phyloP scores from a whole-genome alignment of 495 filamentous ascomycete genomes.

The Xylaria palmicola region DNA sequence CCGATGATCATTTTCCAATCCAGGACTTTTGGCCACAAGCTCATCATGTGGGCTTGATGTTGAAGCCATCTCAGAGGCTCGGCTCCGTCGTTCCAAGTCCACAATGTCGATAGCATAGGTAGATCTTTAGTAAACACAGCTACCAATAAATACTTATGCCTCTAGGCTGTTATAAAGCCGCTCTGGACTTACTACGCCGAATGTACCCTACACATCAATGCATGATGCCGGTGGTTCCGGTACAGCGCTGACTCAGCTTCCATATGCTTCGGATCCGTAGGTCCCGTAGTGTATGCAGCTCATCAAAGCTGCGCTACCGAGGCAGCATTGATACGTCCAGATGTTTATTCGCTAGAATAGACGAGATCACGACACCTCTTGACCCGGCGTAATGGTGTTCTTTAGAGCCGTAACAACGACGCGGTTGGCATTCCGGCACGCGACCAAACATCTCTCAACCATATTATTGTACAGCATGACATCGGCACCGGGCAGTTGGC shows the following conservation, averaged over 20 bases:
- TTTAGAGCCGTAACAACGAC: conserved; percentile 40
- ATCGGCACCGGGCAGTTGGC: conserved; percentile 48
- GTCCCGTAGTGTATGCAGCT: not conserved
- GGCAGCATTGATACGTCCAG: not conserved
- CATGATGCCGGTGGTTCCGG: not conserved
- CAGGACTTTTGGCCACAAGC: too few relatives aligned
- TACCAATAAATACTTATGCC: not conserved
- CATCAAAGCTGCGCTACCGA: not conserved
- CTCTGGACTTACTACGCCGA: not conserved
- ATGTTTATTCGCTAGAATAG: not conserved
- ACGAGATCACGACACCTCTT: conserved; percentile 22
- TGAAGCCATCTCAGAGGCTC: too few relatives aligned
- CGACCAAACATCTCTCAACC: conserved; percentile 43
- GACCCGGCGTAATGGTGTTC: conserved; percentile 31
- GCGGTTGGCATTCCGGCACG: conserved; percentile 42
- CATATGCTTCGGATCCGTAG: not conserved
- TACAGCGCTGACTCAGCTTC: not conserved
- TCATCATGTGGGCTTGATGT: too few relatives aligned
- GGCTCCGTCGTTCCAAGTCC: too few relatives aligned
- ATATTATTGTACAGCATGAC: conserved; percentile 40
- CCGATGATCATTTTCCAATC: too few relatives aligned
- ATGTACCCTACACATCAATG: not conserved
- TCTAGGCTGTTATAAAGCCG: too few relatives aligned
- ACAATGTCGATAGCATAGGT: not conserved
- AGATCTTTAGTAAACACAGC: not conserved